These are phyloP conservation scores for Pseudoscleropodium purum DNA, from an alignment of 225 moss, liverwort and hornwort genomes.

Conservation along the genomic window DNA sequence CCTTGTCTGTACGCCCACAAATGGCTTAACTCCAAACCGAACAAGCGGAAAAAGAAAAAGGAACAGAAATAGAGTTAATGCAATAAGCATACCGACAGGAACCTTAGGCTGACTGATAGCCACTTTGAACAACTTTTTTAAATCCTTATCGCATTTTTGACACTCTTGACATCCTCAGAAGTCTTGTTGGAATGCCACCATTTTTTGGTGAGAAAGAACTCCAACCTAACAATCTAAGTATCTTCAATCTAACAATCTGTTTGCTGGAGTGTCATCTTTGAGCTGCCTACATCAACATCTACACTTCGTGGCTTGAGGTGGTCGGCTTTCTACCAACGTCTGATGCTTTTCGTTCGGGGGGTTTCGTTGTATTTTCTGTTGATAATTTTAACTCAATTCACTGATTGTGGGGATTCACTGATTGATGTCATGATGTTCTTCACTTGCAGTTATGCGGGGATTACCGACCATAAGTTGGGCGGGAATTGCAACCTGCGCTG, in stretches of 20 bases:
- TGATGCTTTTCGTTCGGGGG: background rate
- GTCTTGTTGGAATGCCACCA: background rate
- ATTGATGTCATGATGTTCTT: background rate
- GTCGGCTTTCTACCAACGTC: background rate
- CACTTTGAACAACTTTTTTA: conserved; percentile 88
- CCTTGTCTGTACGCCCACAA: background rate
- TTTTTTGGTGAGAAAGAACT: background rate
- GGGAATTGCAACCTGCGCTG: background rate
- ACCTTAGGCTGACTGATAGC: conserved; percentile 93
- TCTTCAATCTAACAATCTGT: background rate
- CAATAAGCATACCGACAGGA: conserved; percentile 34
- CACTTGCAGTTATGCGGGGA: background rate
- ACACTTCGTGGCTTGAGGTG: background rate
- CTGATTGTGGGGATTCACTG: background rate
- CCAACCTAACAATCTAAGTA: background rate
- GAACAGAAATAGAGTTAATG: background rate
- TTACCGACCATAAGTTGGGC: background rate
- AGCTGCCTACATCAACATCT: background rate
- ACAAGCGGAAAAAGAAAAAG: background rate
- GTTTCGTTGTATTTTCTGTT: background rate
- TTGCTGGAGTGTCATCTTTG: background rate
- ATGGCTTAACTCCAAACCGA: background rate
- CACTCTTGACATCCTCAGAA: background rate
- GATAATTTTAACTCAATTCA: background rate
- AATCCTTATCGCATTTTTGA: conserved; percentile 38